Evolutionary conservation across 805 yeast species (phyloP), one percentile per base, ranked within the genome.

Genomic region (Trichomonascus vanleenenianus): DNA sequence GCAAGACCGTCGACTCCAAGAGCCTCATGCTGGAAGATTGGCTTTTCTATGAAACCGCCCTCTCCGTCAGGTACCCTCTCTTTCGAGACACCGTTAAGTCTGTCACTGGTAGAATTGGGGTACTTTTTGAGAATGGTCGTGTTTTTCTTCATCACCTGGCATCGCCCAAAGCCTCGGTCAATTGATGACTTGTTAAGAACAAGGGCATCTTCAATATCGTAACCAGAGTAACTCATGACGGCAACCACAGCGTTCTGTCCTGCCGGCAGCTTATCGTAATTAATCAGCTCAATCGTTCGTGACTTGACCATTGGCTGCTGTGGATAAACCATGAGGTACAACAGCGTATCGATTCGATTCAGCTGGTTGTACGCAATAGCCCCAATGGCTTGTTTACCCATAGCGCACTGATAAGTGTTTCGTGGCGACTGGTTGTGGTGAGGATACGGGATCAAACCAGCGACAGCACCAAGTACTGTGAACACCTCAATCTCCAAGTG

Each of bases 381-480:
- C 56, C 98, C 98, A 65, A 93, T 91, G n/a, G 98, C 98, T 70
- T 93, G 98, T 68, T 87, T 87, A 79, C 96, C 95, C 95, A 85
- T 85, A 61, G 95, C 95, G 74, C 94, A 85, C 66, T 85, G 95
- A 67, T 85, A 85, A 3, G 95, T 85, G 66, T 85, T 85, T 73
- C 95, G 79, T 38, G 95, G 95, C 3, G 94, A 84, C 67, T 85
- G 95, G 67, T 85, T 85, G 63, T 85, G 95, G 61, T 85, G 95
- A 39, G 95, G 95, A 59, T 86, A 85, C 15, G 95, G 95, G 71
- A 85, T 85, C 56, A 85, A 72, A 22, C 95, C 95, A 0, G 95
- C 96, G 45, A 86, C 95, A 0, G 95, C 96, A 47, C 96, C 96
- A 30, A 87, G 68, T 2, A 87, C 83, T 0, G 96, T 87, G 68